Base-by-base conservation (phyloP, 148 eudicot genomes). In the Drosera capensis region DNA sequence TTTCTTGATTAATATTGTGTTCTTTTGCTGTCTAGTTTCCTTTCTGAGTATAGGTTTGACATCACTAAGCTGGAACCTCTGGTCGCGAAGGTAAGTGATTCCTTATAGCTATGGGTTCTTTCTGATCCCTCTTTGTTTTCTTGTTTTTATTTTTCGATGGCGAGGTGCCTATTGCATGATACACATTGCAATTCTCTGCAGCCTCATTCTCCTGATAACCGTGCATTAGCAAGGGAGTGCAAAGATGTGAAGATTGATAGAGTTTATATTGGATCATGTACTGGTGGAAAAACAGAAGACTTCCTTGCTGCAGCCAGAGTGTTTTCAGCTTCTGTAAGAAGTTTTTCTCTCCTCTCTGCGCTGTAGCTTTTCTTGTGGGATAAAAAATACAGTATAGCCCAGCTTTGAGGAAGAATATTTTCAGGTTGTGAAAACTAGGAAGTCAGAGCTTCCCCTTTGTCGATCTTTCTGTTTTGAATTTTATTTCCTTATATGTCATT, bases 201-300 rank as follows among this genome's bases (percentile, higher is more conserved):
- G 97, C 97, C 97, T 57, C 95, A 90, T 65, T 90, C 95, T 62
- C 97, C 97, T 24, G 97, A 90, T 62, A 90, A 90, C 46, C 93
- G 97, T 56, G 97, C 82, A 58, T 62, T 73, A 59, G 97, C 97
- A 31, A 74, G 97, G 66, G 95, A 90, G 52, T 90, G 97, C 71
- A 84, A 78, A 66, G 85, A 84, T 70, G 95, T 90, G 58, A 90
- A 90, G 70, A 90, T 90, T 25, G 97, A 90, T 59, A 75, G 97
- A 66, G 97, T 90, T 3, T 90, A 90, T 56, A 80, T 90, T 56
- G 97, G 97, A 46, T 90, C 95, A 50, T 90, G 97, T 70, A 80
- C 95, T 46, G 97, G 97, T 55, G 97, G 97, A 43, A 90, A 90
- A 67, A 90, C 85, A 29, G 97, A 90, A 64, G 97, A 90, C 62